Evolutionary conservation across 148 eudicot species (phyloP).

Genomic region (Rhododendron ovatum): DNA sequence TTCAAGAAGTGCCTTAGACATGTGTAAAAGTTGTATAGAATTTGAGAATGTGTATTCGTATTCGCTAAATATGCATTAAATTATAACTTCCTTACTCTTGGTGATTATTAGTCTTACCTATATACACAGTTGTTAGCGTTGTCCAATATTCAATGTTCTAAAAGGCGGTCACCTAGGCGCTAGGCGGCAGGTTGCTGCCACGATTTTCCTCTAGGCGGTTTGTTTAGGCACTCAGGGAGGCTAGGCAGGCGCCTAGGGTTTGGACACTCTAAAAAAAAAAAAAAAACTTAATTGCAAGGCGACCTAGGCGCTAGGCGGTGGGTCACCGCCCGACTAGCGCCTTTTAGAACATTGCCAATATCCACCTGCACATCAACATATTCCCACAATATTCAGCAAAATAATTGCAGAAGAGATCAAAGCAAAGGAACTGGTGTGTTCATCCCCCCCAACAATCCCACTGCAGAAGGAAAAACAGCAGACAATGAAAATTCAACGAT

Average conservation of each 20-base stretch:
- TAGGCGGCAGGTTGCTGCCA: too few relatives aligned
- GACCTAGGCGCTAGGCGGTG: too few relatives aligned
- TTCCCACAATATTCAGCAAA: conserved; percentile 25
- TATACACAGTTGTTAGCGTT: too few relatives aligned
- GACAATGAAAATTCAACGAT: conserved; percentile 28
- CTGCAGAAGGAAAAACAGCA: conserved; percentile 44
- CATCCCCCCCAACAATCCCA: conserved; percentile 53
- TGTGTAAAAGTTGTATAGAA: background rate
- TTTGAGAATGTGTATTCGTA: background rate
- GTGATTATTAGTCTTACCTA: background rate
- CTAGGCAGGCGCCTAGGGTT: too few relatives aligned
- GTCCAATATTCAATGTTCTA: too few relatives aligned
- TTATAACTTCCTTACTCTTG: too few relatives aligned
- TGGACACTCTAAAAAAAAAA: too few relatives aligned
- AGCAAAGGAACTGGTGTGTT: conserved; percentile 93
- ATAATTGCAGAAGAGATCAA: conserved; percentile 22
- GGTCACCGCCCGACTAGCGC: too few relatives aligned
- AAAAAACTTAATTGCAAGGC: too few relatives aligned
- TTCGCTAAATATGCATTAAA: background rate
- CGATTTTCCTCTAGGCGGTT: too few relatives aligned
- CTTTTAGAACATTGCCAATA: background rate
- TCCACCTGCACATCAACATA: conserved; percentile 32
- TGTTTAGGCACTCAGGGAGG: too few relatives aligned
- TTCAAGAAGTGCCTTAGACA: background rate
- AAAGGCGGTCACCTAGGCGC: too few relatives aligned